A percentile compares a stretch with the other conserved stretches of the same genome.
Conservation (phyloP, 1,139 yeast genomes). For the Hansenula lynferdii region DNA sequence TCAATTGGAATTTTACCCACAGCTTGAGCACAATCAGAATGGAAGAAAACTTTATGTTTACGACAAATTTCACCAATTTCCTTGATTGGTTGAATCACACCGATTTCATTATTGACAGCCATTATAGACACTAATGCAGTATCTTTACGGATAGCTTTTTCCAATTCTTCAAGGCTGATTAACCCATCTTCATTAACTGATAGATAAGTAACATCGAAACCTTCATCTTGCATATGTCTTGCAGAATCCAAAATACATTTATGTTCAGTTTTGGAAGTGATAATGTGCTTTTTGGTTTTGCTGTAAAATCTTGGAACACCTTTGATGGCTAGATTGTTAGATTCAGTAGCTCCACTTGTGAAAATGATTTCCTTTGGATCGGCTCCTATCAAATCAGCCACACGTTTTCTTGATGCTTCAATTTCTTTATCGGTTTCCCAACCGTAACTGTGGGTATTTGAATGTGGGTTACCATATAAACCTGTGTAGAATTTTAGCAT, state of each 20-base stretch:
- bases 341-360: conserved; percentile 97
- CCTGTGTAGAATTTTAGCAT: conserved; percentile 94
- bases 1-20: conserved; percentile 91
- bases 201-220: conserved; percentile 91
- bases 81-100: conserved; percentile 93
- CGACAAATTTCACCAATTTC: conserved; percentile 91
- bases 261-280: conserved; percentile 96
- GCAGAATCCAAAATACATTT: conserved; percentile 97
- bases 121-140: conserved; percentile 89
- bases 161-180: conserved; percentile 70
- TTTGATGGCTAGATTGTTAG: conserved; percentile 89
- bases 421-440: conserved; percentile 98
- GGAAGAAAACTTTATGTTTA: conserved; percentile 87
- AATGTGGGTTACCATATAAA: conserved; percentile 94
- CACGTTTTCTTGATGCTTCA: conserved; percentile 75
- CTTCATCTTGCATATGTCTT: conserved; percentile 92
- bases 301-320: conserved; percentile 94
- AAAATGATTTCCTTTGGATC: conserved; percentile 96
- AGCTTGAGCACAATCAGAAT: conserved; percentile 98
- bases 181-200: conserved; percentile 83
- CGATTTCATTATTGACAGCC: conserved; percentile 98
- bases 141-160: conserved; percentile 82
- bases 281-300: conserved; percentile 86
- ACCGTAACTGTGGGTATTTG: conserved; percentile 96
- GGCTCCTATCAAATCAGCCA: conserved; percentile 83